These are phyloP conservation scores for Pichia sp. DNA, from an alignment of 1,139 yeast species.

Conservation along the genomic window DNA sequence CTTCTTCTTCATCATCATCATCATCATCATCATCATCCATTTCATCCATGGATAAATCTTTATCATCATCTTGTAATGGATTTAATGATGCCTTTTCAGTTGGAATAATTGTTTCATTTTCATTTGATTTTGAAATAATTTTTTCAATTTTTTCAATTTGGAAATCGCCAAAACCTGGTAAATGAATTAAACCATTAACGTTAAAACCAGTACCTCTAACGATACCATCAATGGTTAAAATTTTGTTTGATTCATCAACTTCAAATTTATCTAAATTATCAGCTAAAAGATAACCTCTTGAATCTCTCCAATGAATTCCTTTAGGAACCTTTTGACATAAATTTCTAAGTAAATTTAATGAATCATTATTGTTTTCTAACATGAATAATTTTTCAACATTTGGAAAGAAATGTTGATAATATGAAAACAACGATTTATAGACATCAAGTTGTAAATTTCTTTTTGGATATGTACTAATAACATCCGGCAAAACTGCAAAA, in stretches of 20 bases:
- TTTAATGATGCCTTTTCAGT: slow-evolving; percentile 62
- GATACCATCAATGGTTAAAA: slow-evolving; percentile 66
- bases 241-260: slow-evolving; percentile 30
- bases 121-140: slow-evolving; percentile 25
- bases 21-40: slow-evolving; percentile 24
- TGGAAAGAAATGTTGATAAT: slow-evolving; percentile 87
- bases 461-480: slow-evolving; percentile 60
- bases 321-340: slow-evolving; percentile 85
- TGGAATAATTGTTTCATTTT: slow-evolving; percentile 37
- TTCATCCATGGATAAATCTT: slow-evolving; percentile 54
- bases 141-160: slow-evolving; percentile 65
- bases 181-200: slow-evolving; percentile 70
- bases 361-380: slow-evolving; percentile 62
- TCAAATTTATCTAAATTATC: slow-evolving; percentile 51
- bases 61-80: slow-evolving; percentile 47
- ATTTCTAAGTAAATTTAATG: slow-evolving; percentile 62
- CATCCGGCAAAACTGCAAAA: slow-evolving; percentile 75
- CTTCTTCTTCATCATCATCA: slow-evolving; percentile 35
- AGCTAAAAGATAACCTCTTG: slow-evolving; percentile 80
- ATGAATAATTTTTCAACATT: slow-evolving; percentile 71
- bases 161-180: slow-evolving; percentile 89
- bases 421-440: slow-evolving; percentile 74
- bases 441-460: slow-evolving; percentile 74
- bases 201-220: slow-evolving; percentile 84
- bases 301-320: slow-evolving; percentile 85